These are phyloP conservation scores for Tetrahymena thermophila DNA, from an alignment of 73 alveolate species.

Conservation along the genomic window DNA sequence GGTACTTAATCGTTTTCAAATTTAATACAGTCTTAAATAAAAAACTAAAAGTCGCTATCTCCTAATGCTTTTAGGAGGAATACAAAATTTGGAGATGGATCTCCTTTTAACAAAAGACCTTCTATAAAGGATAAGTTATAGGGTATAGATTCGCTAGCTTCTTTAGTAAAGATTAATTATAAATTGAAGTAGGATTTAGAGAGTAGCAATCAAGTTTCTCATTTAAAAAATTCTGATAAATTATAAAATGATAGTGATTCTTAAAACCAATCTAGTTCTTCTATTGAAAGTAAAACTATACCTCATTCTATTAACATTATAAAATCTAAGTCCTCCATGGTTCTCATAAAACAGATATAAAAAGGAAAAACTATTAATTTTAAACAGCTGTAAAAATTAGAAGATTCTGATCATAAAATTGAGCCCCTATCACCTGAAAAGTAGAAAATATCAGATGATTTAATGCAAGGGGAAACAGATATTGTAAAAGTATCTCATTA, in stretches of 20 bases:
- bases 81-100: not conserved
- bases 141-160: not conserved
- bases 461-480: not conserved
- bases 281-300: not conserved
- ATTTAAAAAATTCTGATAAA: no score
- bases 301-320: not conserved
- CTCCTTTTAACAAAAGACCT: not conserved
- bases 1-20: not conserved
- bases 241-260: not conserved
- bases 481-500: not conserved
- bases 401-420: not conserved
- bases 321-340: not conserved
- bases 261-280: not conserved
- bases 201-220: no score
- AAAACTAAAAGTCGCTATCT: not conserved
- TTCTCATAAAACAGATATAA: not conserved
- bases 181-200: not conserved
- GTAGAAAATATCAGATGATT: not conserved
- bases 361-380: not conserved
- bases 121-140: not conserved
- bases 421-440: not conserved
- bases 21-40: not conserved
- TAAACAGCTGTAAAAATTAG: not conserved
- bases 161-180: not conserved
- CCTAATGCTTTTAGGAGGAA: not conserved